Base-by-base conservation (phyloP, 2,329 filamentous ascomycete species). In the Talaromyces pinophilus region DNA sequence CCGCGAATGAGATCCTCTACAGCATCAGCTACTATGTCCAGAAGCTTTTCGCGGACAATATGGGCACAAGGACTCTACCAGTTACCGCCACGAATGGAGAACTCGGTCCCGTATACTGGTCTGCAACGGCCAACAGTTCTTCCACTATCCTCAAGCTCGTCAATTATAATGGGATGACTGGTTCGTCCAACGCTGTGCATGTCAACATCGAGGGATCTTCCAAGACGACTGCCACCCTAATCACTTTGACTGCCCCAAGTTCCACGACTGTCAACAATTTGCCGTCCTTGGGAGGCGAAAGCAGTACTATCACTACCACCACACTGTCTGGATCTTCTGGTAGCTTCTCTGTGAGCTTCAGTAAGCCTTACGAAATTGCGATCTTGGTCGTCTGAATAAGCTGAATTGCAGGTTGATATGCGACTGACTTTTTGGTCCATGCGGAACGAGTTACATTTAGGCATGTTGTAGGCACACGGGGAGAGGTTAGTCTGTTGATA, bases 21-120 rank as follows among this genome's bases (percentile, higher is more conserved):
- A 44, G 17, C 40, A 44, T 44, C 17, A 44, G 40, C 40, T 79
- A 77, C 67, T 79, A 73, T 55, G 73, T 77, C 2, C 75, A 79
- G 55, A 69, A 75, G 66, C 71, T 79, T 71, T 79, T 79, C 63
- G 72, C 75, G 1, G 70, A 70, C 1, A 74, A 76, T 61, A 74
- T 73, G 13, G 77, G 77, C 1, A 59, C 69, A 11, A 74, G 71
- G 0, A 73, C 74, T 11, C 70, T 79, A 5, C 74, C 73, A 1
- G 72, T 77, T 13, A 61, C 40, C 7, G 35, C 59, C 22, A 28
- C 30, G 8, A 48, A 40, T 46, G 59, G 59, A 48, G 15, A 17
- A 8, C 48, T 1, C 40, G 59, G 59, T 22, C 59, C 59, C 3
- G 59, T 62, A 22, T 48, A 50, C 59, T 62, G 59, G 67, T 71